These are phyloP conservation scores for Mycena amicta DNA, from an alignment of 768 basidiomycete species.

Conservation along the genomic window DNA sequence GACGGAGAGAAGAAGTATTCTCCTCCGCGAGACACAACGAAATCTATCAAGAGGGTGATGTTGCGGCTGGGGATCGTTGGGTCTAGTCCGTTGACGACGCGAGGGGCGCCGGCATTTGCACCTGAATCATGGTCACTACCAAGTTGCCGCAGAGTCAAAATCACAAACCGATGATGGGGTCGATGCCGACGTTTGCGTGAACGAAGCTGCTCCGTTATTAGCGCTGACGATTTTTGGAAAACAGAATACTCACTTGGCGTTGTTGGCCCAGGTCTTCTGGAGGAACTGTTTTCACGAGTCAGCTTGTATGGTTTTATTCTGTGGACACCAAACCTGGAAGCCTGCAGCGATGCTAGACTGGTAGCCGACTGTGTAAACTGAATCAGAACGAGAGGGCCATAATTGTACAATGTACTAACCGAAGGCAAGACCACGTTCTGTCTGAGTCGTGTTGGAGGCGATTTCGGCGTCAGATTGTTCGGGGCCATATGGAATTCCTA, in stretches of 20 bases:
- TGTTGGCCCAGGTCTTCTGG: slow-evolving; percentile 41
- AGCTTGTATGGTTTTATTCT: not conserved
- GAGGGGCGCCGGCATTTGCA: slow-evolving; percentile 17
- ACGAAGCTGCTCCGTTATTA: slow-evolving; percentile 23
- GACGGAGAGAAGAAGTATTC: slow-evolving; percentile 36
- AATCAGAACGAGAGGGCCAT: too few species aligned
- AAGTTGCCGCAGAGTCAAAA: not conserved
- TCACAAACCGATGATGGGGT: slow-evolving; percentile 42
- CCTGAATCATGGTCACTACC: slow-evolving; percentile 27
- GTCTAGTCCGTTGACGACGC: slow-evolving; percentile 13
- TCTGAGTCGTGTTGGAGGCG: slow-evolving; percentile 37
- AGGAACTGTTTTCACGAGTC: not conserved
- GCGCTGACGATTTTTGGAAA: too few species aligned
- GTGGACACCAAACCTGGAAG: slow-evolving; percentile 37
- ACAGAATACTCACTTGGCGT: slow-evolving; percentile 16
- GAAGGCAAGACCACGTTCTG: slow-evolving; percentile 53
- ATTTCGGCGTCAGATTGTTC: slow-evolving; percentile 41
- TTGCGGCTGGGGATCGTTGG: not conserved
- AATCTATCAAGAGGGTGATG: slow-evolving; percentile 18
- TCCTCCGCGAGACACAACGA: slow-evolving; percentile 30
- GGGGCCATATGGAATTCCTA: not conserved
- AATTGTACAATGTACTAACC: too few species aligned
- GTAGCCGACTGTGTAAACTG: slow-evolving; percentile 36
- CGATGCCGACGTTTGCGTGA: slow-evolving; percentile 38
- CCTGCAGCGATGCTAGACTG: slow-evolving; percentile 43